phyloP scores from a whole-genome alignment of 2,329 filamentous ascomycete species.

The Aspergillus awamori region DNA sequence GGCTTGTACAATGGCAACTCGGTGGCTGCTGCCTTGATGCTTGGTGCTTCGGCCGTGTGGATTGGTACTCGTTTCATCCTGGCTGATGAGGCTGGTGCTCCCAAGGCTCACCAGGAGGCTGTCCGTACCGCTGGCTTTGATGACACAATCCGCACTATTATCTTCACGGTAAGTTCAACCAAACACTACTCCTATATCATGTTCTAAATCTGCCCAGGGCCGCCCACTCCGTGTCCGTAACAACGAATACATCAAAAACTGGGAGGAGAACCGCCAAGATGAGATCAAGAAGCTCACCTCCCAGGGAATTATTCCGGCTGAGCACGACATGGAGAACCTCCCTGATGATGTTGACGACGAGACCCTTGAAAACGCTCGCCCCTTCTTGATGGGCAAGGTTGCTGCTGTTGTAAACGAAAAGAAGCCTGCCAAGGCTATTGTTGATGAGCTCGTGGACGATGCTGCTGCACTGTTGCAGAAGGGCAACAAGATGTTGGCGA shows the following conservation, averaged over 20 bases:
- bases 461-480: constrained; percentile 71
- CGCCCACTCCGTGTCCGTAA: constrained; percentile 90
- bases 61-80: constrained; percentile 96
- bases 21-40: constrained; percentile 85
- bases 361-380: constrained; percentile 85
- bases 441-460: constrained; percentile 90
- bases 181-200: background rate
- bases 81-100: constrained; percentile 89
- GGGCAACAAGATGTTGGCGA: constrained; percentile 68
- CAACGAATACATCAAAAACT: constrained; percentile 92
- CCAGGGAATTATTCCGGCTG: constrained; percentile 90
- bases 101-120: constrained; percentile 91
- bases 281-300: constrained; percentile 92
- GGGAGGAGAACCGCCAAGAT: constrained; percentile 85
- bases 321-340: constrained; percentile 88
- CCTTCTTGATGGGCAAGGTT: constrained; percentile 95
- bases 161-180: constrained; percentile 71
- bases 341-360: constrained; percentile 75
- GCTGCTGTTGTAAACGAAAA: constrained; percentile 91
- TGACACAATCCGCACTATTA: constrained; percentile 95
- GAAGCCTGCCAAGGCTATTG: constrained; percentile 86
- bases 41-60: constrained; percentile 92
- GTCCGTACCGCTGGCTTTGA: constrained; percentile 89
- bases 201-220: constrained; percentile 53
- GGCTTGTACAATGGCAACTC: constrained; percentile 92